phyloP scores from a whole-genome alignment of 2,329 filamentous ascomycete species.

The Ceratocystis cubensis region DNA sequence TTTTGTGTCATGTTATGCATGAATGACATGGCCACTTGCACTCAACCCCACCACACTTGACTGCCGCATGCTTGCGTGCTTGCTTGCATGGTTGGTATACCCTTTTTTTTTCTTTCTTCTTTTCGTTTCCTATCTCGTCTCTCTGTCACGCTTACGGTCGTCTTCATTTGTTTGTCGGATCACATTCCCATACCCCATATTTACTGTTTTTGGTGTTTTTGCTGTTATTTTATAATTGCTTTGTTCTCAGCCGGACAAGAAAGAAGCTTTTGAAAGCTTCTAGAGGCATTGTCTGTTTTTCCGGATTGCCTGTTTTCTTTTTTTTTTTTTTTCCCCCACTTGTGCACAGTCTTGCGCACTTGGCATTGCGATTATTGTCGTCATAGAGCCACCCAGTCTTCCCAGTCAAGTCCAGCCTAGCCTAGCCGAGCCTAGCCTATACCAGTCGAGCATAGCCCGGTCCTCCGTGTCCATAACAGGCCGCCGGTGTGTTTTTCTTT shows the following conservation, averaged over 20 bases:
- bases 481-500: neutral
- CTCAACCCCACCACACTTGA: neutral
- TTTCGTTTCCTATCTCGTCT: neutral
- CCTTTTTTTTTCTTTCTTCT: neutral
- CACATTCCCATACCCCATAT: constrained; percentile 6
- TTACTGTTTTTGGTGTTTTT: constrained; percentile 7
- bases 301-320: constrained; percentile 7
- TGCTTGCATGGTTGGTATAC: neutral
- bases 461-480: too few species aligned
- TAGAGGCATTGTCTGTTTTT: neutral
- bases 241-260: neutral
- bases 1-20: neutral
- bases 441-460: neutral
- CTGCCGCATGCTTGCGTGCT: neutral
- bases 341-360: constrained; percentile 3
- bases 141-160: constrained; percentile 13
- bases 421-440: neutral
- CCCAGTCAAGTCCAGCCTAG: neutral
- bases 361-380: neutral
- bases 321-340: constrained; percentile 10
- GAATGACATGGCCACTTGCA: neutral
- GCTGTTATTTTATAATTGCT: constrained; percentile 12
- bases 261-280: neutral
- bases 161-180: constrained; percentile 8
- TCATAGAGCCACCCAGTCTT: neutral